Conservation (phyloP, 225 moss, liverwort and hornwort genomes). For the Neckera pumila region DNA sequence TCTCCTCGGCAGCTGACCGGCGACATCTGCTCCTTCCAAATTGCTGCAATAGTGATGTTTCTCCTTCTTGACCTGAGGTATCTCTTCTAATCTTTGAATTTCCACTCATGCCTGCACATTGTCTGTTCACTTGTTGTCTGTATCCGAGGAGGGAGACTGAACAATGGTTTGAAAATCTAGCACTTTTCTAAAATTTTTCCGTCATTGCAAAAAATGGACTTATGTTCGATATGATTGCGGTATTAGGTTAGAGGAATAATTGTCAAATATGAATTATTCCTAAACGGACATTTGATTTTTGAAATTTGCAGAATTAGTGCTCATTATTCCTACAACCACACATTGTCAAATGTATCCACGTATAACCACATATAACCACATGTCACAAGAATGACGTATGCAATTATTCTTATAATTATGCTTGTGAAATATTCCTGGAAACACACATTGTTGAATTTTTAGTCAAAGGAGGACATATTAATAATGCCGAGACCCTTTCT, state of each 20-base stretch:
- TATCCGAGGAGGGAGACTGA: not conserved
- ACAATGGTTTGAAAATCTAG: not conserved
- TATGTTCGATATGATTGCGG: not conserved
- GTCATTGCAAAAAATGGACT: not conserved
- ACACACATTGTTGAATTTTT: not conserved
- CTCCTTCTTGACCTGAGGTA: slow-evolving; percentile 29
- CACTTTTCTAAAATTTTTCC: too few species aligned
- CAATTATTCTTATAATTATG: not conserved
- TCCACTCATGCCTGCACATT: not conserved
- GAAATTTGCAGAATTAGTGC: not conserved
- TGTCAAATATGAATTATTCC: not conserved
- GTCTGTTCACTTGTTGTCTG: not conserved
- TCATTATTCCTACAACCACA: too few species aligned
- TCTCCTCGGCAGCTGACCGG: slow-evolving; percentile 19
- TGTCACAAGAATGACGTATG: not conserved
- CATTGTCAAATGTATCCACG: not conserved
- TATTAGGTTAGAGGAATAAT: not conserved
- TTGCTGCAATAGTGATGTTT: slow-evolving; percentile 39
- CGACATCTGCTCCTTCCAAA: slow-evolving; percentile 20
- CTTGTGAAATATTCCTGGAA: not conserved
- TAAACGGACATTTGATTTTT: not conserved
- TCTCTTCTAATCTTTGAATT: not conserved
- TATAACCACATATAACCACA: too few species aligned
- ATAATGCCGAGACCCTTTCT: too few species aligned
- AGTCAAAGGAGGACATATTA: not conserved